phyloP scores from a whole-genome alignment of 768 basidiomycete genomes.

The Lactarius sanguifluus region DNA sequence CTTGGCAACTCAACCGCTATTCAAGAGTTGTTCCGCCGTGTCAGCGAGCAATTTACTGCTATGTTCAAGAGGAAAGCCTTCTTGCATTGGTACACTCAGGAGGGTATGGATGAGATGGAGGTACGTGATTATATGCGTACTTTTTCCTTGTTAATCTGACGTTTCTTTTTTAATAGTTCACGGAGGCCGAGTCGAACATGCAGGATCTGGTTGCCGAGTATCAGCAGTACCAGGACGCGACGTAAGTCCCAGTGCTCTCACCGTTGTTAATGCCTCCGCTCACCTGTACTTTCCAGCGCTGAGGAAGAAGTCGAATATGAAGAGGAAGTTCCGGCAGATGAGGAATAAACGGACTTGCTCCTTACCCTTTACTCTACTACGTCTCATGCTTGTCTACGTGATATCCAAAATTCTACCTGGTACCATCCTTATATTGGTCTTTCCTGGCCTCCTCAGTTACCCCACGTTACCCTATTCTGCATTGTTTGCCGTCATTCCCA shows the following conservation, averaged over 20 bases:
- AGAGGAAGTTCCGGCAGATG: conserved; percentile 66
- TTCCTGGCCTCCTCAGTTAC: conserved; percentile 19
- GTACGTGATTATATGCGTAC: conserved; percentile 36
- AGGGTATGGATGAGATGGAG: conserved; percentile 99
- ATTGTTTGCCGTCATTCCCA: conserved; percentile 26
- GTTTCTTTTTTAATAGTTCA: conserved; percentile 54
- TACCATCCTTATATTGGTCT: conserved; percentile 31
- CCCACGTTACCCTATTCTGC: conserved; percentile 30
- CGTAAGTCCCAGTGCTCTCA: conserved; percentile 53
- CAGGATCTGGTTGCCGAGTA: conserved; percentile 98
- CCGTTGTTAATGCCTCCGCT: conserved; percentile 5
- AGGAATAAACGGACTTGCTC: conserved; percentile 45
- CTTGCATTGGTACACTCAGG: conserved; percentile 99
- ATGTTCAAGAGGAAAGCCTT: conserved; percentile 99
- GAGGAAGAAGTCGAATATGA: conserved; percentile 91
- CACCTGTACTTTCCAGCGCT: conserved; percentile 46
- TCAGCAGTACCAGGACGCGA: conserved; percentile 94
- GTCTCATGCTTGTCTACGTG: conserved; percentile 23
- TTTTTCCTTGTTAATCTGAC: not conserved
- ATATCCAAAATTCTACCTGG: conserved; percentile 31
- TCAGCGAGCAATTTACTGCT: conserved; percentile 96
- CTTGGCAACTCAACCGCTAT: conserved; percentile 97
- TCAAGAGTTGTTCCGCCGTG: conserved; percentile 98
- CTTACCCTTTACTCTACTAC: conserved; percentile 12
- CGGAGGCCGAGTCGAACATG: conserved; percentile 99